phyloP scores from a whole-genome alignment of 495 filamentous ascomycete species.

The Aspergillus wentii region DNA sequence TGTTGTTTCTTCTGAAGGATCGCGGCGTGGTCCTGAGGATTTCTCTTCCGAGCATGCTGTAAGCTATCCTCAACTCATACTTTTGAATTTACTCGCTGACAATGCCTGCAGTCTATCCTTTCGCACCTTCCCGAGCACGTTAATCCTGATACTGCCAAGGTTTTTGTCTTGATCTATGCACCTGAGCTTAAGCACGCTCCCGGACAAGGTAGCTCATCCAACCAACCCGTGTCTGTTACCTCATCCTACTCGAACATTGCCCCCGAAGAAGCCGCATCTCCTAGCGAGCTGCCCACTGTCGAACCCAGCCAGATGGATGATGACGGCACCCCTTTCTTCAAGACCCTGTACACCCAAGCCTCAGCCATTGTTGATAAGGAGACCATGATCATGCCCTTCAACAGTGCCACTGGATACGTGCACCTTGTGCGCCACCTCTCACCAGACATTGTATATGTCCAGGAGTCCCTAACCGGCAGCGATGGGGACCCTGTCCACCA shows the following conservation, averaged over 20 bases:
- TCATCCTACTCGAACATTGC: conserved; percentile 88
- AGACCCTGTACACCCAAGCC: conserved; percentile 71
- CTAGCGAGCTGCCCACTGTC: conserved; percentile 52
- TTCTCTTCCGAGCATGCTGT: conserved; percentile 72
- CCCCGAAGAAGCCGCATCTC: conserved; percentile 65
- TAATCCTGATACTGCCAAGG: conserved; percentile 59
- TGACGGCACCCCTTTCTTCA: conserved; percentile 54
- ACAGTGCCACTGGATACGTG: conserved; percentile 66
- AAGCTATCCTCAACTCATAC: conserved; percentile 34
- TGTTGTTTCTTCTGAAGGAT: conserved; percentile 73
- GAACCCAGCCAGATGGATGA: conserved; percentile 38
- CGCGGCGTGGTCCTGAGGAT: conserved; percentile 55
- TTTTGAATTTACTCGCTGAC: conserved; percentile 11
- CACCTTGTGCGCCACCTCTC: conserved; percentile 80
- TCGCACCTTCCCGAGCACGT: conserved; percentile 77
- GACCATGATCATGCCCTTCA: conserved; percentile 83
- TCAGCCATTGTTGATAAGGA: conserved; percentile 73
- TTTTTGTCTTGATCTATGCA: conserved; percentile 86
- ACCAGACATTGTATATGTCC: conserved; percentile 79
- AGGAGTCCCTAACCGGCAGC: conserved; percentile 69
- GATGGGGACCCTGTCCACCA: conserved; percentile 64
- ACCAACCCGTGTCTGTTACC: conserved; percentile 58
- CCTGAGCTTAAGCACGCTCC: conserved; percentile 67
- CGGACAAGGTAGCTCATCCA: conserved; percentile 29
- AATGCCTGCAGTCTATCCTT: conserved; percentile 66